Base-by-base conservation (phyloP, 495 filamentous ascomycete species). In the Alectoria sarmentosa region DNA sequence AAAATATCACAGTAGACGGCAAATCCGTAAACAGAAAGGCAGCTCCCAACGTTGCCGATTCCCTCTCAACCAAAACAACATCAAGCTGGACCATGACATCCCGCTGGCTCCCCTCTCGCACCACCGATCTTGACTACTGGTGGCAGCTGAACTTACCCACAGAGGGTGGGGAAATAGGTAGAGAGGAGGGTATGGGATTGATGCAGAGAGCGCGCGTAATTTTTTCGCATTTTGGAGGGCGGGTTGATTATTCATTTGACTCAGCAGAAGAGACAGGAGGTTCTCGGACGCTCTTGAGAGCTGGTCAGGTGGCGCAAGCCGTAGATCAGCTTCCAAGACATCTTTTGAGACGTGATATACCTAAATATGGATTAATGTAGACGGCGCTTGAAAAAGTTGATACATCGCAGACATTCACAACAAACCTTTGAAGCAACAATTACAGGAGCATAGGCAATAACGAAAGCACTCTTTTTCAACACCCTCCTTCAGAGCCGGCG, bases 121-220 rank as follows among this genome's bases (percentile, higher is more conserved):
- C 1, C 36, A 21, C 30, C 30, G 30, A 57, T 36, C 30, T 57
- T 30, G 55, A 57, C 17, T 67, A 58, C 59, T 57, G 55, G 55
- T 57, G 55, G 55, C 55, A 38, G 19, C 30, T 57, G 5, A 57
- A 28, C n/a, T n/a, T n/a, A n/a, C n/a, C n/a, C 15, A 15, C 49
- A 54, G 46, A 28, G 26, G 13, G 46, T 15, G 23, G 46, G 6
- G 23, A 28, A 26, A n/a, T n/a, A n/a, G n/a, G 15, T 32, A 54
- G 28, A 32, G 14, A 54, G 1, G 26, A 19, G 11, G 46, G 13
- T 4, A 17, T 54, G 14, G 6, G 28, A 19, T 54, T 15, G 10
- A 8, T 32, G 26, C 28, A 3, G 28, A 30, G 26, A 54, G 49
- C 26, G 26, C 7, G 10, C 1, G 23, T 28, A 28, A 15, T 15